Evolutionary conservation across 1,284 basidiomycete genomes (phyloP).

Genomic region (Ganoderma lingzhi): DNA sequence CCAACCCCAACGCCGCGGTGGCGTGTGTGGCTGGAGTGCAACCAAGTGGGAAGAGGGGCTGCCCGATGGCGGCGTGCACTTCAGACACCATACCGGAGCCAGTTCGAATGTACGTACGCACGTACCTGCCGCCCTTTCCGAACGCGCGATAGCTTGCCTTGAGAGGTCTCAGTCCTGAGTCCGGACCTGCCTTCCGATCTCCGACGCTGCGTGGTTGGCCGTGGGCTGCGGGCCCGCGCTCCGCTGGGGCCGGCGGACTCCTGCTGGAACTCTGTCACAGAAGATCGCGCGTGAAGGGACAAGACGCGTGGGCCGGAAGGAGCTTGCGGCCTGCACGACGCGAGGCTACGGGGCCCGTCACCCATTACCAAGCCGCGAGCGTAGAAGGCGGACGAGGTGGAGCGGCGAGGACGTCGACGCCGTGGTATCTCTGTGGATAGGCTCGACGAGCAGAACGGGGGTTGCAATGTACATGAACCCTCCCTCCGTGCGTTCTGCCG

Average conservation of each 20-base stretch:
- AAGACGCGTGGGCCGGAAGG: slow-evolving; percentile 23
- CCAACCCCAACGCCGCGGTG: slow-evolving; percentile 2
- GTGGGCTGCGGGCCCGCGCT: slow-evolving; percentile 32
- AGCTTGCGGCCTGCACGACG: slow-evolving; percentile 16
- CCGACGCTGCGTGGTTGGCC: slow-evolving; percentile 11
- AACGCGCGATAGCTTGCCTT: slow-evolving; percentile 12
- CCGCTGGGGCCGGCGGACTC: slow-evolving; percentile 32
- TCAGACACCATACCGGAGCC: neutral
- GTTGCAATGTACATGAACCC: neutral
- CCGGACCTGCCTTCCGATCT: slow-evolving; percentile 15
- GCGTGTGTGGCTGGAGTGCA: neutral
- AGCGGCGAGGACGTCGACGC: slow-evolving; percentile 20
- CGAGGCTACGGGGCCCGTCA: slow-evolving; percentile 11
- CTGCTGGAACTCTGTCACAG: slow-evolving; percentile 20
- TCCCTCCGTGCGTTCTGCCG: neutral
- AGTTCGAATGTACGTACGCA: slow-evolving; percentile 15
- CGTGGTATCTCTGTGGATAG: slow-evolving; percentile 14
- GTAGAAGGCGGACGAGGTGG: slow-evolving; percentile 20
- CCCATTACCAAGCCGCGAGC: slow-evolving; percentile 23
- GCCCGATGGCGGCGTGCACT: slow-evolving; percentile 3
- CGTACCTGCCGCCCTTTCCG: neutral
- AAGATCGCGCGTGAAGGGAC: slow-evolving; percentile 23
- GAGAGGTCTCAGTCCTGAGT: neutral
- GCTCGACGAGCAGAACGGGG: slow-evolving; percentile 6
- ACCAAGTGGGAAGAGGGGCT: neutral